phyloP scores from a whole-genome alignment of 257 asterid genomes.

The Leonotis leonurus region DNA sequence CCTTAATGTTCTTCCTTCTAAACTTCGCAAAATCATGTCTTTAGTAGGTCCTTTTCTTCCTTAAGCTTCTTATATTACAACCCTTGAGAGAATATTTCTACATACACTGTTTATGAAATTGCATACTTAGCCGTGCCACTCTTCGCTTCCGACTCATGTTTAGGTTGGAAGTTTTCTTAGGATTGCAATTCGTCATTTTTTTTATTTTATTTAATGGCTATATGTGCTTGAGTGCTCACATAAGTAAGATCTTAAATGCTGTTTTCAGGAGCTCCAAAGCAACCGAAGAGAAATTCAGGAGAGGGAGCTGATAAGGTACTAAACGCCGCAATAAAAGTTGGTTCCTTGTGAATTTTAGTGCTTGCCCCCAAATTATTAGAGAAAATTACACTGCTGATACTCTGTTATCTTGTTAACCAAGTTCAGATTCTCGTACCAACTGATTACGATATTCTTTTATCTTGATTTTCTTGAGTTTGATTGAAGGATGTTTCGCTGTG shows the following conservation, averaged over 20 bases:
- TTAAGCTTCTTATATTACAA: background rate
- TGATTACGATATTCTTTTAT: background rate
- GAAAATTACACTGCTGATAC: no score
- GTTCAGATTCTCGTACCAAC: background rate
- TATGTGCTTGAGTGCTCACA: background rate
- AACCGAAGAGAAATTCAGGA: conserved; percentile 20
- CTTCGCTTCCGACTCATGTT: background rate
- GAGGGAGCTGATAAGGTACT: conserved; percentile 38
- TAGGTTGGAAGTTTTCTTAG: background rate
- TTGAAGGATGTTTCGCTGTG: background rate
- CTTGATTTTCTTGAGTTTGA: background rate
- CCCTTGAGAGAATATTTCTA: background rate
- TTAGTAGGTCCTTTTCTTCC: conserved; percentile 31
- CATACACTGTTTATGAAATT: background rate
- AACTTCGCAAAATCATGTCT: conserved; percentile 68
- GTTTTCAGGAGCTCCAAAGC: conserved; percentile 23
- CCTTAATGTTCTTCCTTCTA: conserved; percentile 65
- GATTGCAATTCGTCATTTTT: background rate
- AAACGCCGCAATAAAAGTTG: background rate
- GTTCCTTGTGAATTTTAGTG: background rate
- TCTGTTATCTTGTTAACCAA: background rate
- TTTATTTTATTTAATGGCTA: background rate
- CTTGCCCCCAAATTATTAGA: background rate
- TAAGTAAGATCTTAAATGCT: background rate
- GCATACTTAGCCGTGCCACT: background rate